Evolutionary conservation across 768 basidiomycete species (phyloP), one percentile per base, ranked within the genome.

Genomic region (Boletus sp.): DNA sequence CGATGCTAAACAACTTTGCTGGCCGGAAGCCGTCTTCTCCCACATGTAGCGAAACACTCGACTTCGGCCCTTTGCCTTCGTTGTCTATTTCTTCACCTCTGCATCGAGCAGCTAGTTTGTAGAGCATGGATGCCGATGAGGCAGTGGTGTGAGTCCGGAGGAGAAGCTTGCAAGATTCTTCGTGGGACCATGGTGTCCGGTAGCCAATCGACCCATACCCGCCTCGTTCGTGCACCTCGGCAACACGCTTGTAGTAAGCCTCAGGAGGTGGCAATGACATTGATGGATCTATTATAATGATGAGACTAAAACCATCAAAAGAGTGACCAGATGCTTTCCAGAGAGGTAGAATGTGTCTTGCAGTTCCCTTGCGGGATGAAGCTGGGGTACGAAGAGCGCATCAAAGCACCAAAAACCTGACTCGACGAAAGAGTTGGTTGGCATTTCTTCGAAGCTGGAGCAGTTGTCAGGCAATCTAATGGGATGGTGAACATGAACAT

Each of bases 331-430:
- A 47, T 13, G 52, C 72, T 57, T 63, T 85, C 93, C 93, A 51
- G 96, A 97, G 29, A 98, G 79, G 72, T 98, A 99, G 81, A 99
- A 99, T 6, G 97, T 99, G 66, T 99, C 97, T 72, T 99, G 97
- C 45, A 98, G 68, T 60, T 99, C 97, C 65, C 97, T 85, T 13
- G 97, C 97, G 7, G 97, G 97, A 75, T 99, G 97, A 70, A 98
- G 96, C 67, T 99, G 97, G 0, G 97, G 97, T 0, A 99, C 97
- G 71, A 96, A 99, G 60, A 99, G 80, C 2, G 95, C 85, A 71
- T 99, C 97, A 73, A 99, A 98, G 70, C 94, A 97, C 97, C 97
- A 99, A 81, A 98, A 99, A 34, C 90, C 90, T 21, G 93, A 96
- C 74, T 99, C 97, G 52, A 99, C 94, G 70, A 93, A 99, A 51